Evolutionary conservation across 164 flowering plant genomes (phyloP).

Genomic region (Litsea cubeba): DNA sequence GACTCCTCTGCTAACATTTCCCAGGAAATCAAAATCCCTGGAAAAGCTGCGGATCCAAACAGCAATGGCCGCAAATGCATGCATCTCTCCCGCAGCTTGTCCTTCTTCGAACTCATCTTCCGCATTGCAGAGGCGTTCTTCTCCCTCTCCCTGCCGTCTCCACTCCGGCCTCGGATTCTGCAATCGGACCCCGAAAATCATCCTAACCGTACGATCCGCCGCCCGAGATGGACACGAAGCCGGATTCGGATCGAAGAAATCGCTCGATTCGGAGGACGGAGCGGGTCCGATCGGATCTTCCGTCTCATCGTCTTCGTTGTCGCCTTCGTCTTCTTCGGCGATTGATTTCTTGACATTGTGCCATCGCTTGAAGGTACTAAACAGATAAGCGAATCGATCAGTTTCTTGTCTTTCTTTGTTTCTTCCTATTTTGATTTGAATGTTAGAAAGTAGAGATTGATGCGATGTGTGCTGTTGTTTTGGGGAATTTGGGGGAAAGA

Average conservation of each 20-base stretch:
- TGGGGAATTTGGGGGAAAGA: background rate
- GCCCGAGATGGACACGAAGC: constrained; percentile 11
- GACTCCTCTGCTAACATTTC: background rate
- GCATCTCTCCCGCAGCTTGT: constrained; percentile 10
- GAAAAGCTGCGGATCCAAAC: background rate
- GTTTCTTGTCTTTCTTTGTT: too few species aligned
- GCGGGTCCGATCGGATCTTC: constrained; percentile 14
- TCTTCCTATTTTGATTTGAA: too few species aligned
- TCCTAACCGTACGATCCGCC: constrained; percentile 26
- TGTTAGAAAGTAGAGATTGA: background rate
- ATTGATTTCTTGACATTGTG: constrained; percentile 93
- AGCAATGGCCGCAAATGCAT: constrained; percentile 37
- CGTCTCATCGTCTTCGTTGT: constrained; percentile 23
- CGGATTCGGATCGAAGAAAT: constrained; percentile 22
- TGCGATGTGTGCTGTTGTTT: background rate
- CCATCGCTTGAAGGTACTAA: constrained; percentile 73
- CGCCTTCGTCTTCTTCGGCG: constrained; percentile 39
- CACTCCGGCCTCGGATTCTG: constrained; percentile 17
- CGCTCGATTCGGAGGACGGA: constrained; percentile 6
- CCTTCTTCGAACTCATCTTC: constrained; percentile 5
- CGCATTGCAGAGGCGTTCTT: constrained; percentile 12
- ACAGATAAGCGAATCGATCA: background rate
- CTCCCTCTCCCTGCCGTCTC: constrained; percentile 20
- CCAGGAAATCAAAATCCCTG: background rate
- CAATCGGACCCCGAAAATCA: constrained; percentile 17